Evolutionary conservation across 2,329 filamentous ascomycete species (phyloP).

Genomic region (Polytolypa hystricis): DNA sequence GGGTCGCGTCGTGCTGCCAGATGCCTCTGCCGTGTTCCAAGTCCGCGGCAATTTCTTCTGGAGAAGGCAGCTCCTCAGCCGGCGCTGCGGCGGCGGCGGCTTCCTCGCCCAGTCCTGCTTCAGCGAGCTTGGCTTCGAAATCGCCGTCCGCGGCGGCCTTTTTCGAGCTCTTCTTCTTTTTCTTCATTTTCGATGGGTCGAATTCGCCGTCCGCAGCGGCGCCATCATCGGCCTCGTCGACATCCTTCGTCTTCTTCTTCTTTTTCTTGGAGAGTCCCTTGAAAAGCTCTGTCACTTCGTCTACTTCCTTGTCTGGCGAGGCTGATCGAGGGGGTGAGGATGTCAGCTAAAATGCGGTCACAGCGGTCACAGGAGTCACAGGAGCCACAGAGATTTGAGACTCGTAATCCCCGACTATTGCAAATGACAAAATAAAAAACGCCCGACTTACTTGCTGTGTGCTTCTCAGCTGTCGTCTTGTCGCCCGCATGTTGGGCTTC

Average conservation of each 20-base stretch:
- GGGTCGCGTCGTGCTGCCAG: slow-evolving; percentile 71
- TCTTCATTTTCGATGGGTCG: slow-evolving; percentile 59
- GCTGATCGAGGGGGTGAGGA: slow-evolving; percentile 41
- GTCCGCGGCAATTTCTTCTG: slow-evolving; percentile 51
- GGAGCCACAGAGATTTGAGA: neutral
- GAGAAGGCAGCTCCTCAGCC: slow-evolving; percentile 45
- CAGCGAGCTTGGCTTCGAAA: slow-evolving; percentile 56
- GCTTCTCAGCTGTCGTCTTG: slow-evolving; percentile 71
- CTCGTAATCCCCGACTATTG: too few relatives aligned
- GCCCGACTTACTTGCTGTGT: slow-evolving; percentile 52
- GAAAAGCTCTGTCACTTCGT: slow-evolving; percentile 57
- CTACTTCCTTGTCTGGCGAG: slow-evolving; percentile 43
- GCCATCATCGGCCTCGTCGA: slow-evolving; percentile 37
- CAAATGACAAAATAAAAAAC: neutral
- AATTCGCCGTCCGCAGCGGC: slow-evolving; percentile 48
- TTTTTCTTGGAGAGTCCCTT: slow-evolving; percentile 65
- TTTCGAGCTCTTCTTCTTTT: slow-evolving; percentile 64
- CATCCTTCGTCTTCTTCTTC: slow-evolving; percentile 52
- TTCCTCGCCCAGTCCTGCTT: slow-evolving; percentile 49
- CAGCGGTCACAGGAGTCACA: neutral
- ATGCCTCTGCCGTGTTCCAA: slow-evolving; percentile 81
- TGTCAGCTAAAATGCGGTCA: slow-evolving; percentile 29
- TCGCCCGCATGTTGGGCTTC: slow-evolving; percentile 59
- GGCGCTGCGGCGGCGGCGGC: slow-evolving; percentile 46
- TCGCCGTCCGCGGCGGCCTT: slow-evolving; percentile 51